phyloP scores from a whole-genome alignment of 2,329 filamentous ascomycete genomes.

The Coniochaeta sp. region DNA sequence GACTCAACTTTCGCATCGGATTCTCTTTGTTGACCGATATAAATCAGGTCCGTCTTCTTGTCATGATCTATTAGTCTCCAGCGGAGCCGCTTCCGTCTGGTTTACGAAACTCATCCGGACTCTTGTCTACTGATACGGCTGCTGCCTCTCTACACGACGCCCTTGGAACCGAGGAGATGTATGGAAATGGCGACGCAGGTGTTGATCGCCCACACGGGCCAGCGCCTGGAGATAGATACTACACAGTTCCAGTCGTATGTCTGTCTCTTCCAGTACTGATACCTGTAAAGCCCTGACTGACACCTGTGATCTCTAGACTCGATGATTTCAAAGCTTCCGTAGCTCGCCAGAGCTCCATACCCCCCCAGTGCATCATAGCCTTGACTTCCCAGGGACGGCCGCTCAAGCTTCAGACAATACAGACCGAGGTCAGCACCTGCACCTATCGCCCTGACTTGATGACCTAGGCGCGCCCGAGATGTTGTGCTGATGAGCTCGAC shows the following conservation, averaged over 20 bases:
- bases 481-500: slow-evolving; percentile 5
- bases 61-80: not conserved
- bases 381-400: slow-evolving; percentile 81
- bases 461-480: not conserved
- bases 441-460: not conserved
- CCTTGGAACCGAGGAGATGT: slow-evolving; percentile 37
- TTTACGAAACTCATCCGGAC: not conserved
- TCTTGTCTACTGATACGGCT: not conserved
- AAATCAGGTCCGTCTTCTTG: not conserved
- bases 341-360: slow-evolving; percentile 64
- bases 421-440: slow-evolving; percentile 59
- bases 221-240: slow-evolving; percentile 73
- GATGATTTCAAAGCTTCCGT: slow-evolving; percentile 84
- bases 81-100: not conserved
- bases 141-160: no score
- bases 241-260: slow-evolving; percentile 64
- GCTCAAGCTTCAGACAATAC: slow-evolving; percentile 71
- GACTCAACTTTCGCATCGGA: not conserved
- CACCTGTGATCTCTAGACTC: slow-evolving; percentile 43
- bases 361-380: slow-evolving; percentile 72
- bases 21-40: not conserved
- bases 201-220: slow-evolving; percentile 88
- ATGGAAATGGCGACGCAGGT: slow-evolving; percentile 80
- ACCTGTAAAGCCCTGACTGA: slow-evolving; percentile 14
- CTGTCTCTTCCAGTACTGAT: not conserved